Evolutionary conservation across 73 alveolate genomes (phyloP).

Genomic region (Paramecium caudatum): DNA sequence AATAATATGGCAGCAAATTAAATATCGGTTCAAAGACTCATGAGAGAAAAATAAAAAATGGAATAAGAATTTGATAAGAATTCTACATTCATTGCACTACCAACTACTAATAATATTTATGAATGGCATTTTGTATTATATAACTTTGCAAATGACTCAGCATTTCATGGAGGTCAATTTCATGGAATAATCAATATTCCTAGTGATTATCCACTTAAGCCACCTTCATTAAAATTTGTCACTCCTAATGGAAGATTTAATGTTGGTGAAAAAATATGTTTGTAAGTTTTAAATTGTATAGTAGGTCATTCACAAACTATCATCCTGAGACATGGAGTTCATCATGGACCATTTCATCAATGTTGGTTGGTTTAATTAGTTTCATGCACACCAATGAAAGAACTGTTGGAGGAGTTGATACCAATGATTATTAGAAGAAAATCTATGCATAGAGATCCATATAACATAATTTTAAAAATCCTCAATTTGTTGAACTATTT

Average conservation of each 20-base stretch:
- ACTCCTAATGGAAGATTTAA: constrained; percentile 89
- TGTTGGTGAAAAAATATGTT: constrained; percentile 82
- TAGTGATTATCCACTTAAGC: constrained; percentile 85
- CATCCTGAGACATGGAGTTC: constrained; percentile 92
- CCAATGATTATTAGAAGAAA: constrained; percentile 44
- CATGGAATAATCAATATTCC: constrained; percentile 87
- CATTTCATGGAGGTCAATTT: constrained; percentile 86
- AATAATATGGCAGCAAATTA: background rate
- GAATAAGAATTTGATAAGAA: constrained; percentile 50
- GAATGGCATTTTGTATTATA: constrained; percentile 87
- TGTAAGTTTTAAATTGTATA: constrained; percentile 6
- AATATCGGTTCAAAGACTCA: constrained; percentile 24
- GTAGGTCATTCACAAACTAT: constrained; percentile 80
- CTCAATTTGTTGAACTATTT: constrained; percentile 78
- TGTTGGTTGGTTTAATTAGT: constrained; percentile 79
- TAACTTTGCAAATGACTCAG: constrained; percentile 81
- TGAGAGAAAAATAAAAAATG: constrained; percentile 54
- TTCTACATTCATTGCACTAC: constrained; percentile 77
- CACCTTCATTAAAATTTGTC: constrained; percentile 84
- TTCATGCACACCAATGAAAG: constrained; percentile 76
- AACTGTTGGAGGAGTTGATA: constrained; percentile 71
- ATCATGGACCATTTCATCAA: constrained; percentile 82
- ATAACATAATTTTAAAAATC: constrained; percentile 66
- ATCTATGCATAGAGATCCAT: constrained; percentile 70
- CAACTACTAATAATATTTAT: constrained; percentile 80